Evolutionary conservation across 805 yeast genomes (phyloP).

Genomic region (Metschnikowia kofuensis): DNA sequence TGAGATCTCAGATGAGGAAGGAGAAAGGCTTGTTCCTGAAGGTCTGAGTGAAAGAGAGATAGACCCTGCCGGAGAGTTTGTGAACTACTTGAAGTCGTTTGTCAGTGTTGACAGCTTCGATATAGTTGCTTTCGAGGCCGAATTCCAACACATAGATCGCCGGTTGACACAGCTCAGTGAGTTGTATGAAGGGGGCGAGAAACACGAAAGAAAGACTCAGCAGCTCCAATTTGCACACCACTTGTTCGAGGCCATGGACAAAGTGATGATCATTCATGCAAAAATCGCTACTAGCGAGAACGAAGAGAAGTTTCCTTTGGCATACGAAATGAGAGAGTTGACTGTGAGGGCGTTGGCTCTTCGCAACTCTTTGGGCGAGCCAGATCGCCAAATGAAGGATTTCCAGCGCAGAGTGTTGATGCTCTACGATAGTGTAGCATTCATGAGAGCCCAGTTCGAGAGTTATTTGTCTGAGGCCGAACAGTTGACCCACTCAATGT

Average conservation of each 20-base stretch:
- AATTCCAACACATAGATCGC: not conserved
- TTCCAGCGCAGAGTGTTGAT: not conserved
- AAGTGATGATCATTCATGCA: not conserved
- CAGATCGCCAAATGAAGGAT: not conserved
- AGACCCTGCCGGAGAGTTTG: not conserved
- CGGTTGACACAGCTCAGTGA: not conserved
- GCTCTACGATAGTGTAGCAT: not conserved
- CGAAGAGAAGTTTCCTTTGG: not conserved
- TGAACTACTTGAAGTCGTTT: not conserved
- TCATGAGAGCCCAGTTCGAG: conserved; percentile 1
- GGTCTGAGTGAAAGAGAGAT: not conserved
- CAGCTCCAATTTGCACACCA: not conserved
- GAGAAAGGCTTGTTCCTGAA: not conserved
- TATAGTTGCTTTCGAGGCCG: not conserved
- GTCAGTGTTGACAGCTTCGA: not conserved
- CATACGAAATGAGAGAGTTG: conserved; percentile 2
- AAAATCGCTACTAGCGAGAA: not conserved
- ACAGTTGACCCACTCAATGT: not conserved
- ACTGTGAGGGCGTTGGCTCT: conserved; percentile 1
- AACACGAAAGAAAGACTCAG: not conserved
- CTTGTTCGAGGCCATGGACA: conserved; percentile 6
- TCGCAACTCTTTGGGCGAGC: conserved; percentile 3
- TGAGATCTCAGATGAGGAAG: not conserved
- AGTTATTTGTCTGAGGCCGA: conserved; percentile 2
- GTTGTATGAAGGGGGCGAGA: not conserved